Base-by-base conservation (phyloP, 208 protist genomes). In the Novymonas esmeraldas region DNA sequence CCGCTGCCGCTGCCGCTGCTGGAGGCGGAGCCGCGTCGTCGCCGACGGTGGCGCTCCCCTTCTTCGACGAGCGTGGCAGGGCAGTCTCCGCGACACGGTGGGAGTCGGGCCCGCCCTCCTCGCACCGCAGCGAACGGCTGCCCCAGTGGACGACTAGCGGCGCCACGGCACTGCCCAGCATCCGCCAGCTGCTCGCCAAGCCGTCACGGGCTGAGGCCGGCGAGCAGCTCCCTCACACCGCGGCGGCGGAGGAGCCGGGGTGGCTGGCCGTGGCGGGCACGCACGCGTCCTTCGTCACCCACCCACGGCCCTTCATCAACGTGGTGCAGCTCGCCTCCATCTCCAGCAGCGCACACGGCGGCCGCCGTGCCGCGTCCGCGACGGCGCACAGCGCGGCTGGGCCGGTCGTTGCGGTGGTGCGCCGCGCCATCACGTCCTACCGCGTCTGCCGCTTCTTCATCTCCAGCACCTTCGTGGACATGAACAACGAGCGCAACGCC, bases 391-490 rank as follows among this genome's bases (percentile, higher is more conserved):
- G n/a, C n/a, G n/a, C n/a, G n/a, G n/a, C n/a, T n/a, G n/a, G n/a
- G n/a, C n/a, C n/a, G n/a, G n/a, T n/a, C n/a, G n/a, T n/a, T n/a
- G 42, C 18, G 24, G 56, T 58, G 46, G 49, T 42, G 18, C 69
- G 77, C 14, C 66, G 61, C 28, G 58, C 70, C 20, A 33, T 76
- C 49, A 74, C 72, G 3, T 64, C 78, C 6, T 84, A 84, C 59
- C 78, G 74, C 11, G 79, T 89, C 31, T 93, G 84, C 38, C 93
- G 95, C 56, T 96, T 98, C 62, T 99, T 99, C 70, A 83, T 98
- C 42, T 98, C 91, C 7, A 98, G 95, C 13, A 99, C 97, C 5
- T 99, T 99, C 70, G 67, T 94, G 11, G 97, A 99, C 83, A 98
- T 99, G 95, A 93, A 98, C 64, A 97, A 93, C 76, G 97, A 99